phyloP scores from a whole-genome alignment of 192 early-diverging fungal genomes.

The Coemansia sp. region DNA sequence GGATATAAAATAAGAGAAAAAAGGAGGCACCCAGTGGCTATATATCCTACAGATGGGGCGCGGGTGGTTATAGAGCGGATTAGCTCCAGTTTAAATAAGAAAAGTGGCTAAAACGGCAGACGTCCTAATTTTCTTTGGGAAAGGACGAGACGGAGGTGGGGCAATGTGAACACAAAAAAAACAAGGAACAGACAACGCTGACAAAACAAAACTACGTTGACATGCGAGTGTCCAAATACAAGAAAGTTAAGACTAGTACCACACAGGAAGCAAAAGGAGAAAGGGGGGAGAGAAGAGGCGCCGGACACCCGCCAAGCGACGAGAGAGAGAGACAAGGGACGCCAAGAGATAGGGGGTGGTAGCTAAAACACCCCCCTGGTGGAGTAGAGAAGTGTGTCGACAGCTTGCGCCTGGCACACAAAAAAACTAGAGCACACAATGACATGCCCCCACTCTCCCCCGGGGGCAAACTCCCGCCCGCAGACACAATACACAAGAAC shows the following conservation, averaged over 20 bases:
- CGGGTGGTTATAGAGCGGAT: slow-evolving; percentile 4
- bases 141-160: background rate
- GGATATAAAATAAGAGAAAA: background rate
- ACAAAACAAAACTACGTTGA: slow-evolving; percentile 12
- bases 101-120: slow-evolving; percentile 7
- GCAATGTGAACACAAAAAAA: slow-evolving; percentile 3
- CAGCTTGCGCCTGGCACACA: slow-evolving; percentile 9
- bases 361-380: background rate
- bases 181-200: slow-evolving; percentile 14
- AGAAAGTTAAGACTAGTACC: slow-evolving; percentile 13
- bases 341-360: slow-evolving; percentile 6
- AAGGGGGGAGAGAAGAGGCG: slow-evolving; percentile 5
- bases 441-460: slow-evolving; percentile 10
- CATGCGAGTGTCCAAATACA: slow-evolving; percentile 10
- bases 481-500: slow-evolving; percentile 3
- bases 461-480: slow-evolving; percentile 7
- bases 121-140: slow-evolving; percentile 9
- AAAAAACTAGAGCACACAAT: slow-evolving; percentile 6
- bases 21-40: slow-evolving; percentile 12
- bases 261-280: slow-evolving; percentile 7
- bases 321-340: slow-evolving; percentile 4
- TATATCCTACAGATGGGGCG: slow-evolving; percentile 8
- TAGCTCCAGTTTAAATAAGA: slow-evolving; percentile 13
- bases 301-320: background rate
- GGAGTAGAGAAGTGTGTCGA: background rate